Conservation (phyloP, 1,139 yeast species). For the Sugiyamaella castrensis region DNA sequence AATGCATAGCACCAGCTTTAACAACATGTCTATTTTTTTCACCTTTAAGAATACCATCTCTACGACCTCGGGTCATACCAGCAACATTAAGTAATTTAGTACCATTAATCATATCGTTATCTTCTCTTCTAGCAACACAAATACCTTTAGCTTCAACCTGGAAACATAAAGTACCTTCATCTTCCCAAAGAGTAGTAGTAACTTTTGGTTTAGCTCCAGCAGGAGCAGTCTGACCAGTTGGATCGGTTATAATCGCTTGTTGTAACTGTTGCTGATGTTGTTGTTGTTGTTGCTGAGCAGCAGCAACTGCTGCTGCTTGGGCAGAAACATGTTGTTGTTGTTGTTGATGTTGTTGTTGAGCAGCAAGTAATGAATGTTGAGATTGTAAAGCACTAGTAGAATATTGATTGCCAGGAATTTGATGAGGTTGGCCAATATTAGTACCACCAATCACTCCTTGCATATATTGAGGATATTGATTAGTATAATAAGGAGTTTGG, state of each 20-base stretch:
- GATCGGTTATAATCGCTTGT: constrained; percentile 38
- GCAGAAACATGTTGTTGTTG: constrained; percentile 9
- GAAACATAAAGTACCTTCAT: constrained; percentile 88
- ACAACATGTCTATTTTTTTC: constrained; percentile 91
- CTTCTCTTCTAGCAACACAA: constrained; percentile 89
- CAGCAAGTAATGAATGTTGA: constrained; percentile 12
- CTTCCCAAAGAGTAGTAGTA: constrained; percentile 97
- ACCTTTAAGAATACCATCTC: constrained; percentile 89
- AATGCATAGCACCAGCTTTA: constrained; percentile 94
- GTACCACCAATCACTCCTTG: no score
- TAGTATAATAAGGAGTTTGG: constrained; percentile 14
- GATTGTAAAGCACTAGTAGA: constrained; percentile 10
- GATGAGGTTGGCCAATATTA: background rate
- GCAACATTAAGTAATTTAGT: constrained; percentile 90
- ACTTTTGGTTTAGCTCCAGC: constrained; percentile 75
- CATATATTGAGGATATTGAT: constrained; percentile 17
- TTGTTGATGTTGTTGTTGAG: constrained; percentile 19
- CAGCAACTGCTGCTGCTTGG: constrained; percentile 13
- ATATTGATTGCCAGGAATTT: background rate
- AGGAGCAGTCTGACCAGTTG: constrained; percentile 58
- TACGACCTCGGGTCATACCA: constrained; percentile 91
- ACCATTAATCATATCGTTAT: constrained; percentile 90
- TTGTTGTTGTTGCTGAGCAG: constrained; percentile 19
- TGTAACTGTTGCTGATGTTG: constrained; percentile 25
- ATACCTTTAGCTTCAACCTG: constrained; percentile 94